These are phyloP conservation scores for Lepraria neglecta DNA, from an alignment of 495 filamentous ascomycete genomes.

Conservation along the genomic window DNA sequence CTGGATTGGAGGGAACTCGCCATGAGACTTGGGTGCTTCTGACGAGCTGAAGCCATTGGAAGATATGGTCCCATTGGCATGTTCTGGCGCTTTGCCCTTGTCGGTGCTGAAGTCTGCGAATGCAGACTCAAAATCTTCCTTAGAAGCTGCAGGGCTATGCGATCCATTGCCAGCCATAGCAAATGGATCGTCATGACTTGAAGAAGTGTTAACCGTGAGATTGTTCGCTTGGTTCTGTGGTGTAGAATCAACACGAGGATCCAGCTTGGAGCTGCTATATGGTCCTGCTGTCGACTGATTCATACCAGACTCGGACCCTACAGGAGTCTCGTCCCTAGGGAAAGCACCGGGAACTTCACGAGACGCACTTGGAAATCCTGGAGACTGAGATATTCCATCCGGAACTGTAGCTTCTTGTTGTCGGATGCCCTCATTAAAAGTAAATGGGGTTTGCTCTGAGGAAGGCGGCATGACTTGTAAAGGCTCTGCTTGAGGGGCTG, in stretches of 20 bases:
- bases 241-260: constrained; percentile 23
- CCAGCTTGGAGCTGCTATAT: constrained; percentile 22
- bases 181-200: constrained; percentile 44
- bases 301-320: constrained; percentile 7
- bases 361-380: constrained; percentile 31
- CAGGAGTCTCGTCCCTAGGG: constrained; percentile 43
- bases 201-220: not conserved
- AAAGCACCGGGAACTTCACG: constrained; percentile 51
- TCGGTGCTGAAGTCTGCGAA: constrained; percentile 58
- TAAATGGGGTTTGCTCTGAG: constrained; percentile 13
- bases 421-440: constrained; percentile 7
- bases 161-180: constrained; percentile 44
- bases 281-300: constrained; percentile 5
- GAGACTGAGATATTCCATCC: constrained; percentile 15
- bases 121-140: constrained; percentile 71
- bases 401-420: constrained; percentile 13
- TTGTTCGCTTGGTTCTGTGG: constrained; percentile 4
- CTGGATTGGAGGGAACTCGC: constrained; percentile 91
- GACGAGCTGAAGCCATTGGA: constrained; percentile 33
- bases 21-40: constrained; percentile 32
- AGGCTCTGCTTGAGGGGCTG: constrained; percentile 17
- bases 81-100: constrained; percentile 45
- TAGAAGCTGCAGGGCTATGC: constrained; percentile 49
- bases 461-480: constrained; percentile 15
- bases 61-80: constrained; percentile 32